Base-by-base conservation (phyloP, 2,329 filamentous ascomycete species). In the Alternaria tenuissima region DNA sequence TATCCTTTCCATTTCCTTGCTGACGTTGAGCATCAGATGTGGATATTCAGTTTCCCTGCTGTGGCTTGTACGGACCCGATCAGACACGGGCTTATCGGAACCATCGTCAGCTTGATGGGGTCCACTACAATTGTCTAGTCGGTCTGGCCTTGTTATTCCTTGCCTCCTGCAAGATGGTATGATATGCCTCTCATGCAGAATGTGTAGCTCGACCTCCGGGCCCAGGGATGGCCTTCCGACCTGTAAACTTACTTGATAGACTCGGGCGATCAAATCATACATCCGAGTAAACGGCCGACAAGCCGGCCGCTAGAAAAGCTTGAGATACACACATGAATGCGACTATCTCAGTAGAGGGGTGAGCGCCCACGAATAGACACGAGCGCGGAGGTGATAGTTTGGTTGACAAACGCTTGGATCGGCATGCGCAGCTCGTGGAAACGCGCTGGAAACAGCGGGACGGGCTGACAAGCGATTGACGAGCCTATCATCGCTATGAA, bases 101-200 rank as follows among this genome's bases (percentile, higher is more conserved):
- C 18, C 18, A 52, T 22, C 41, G 47, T 67, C 59, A 68, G 63
- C 64, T 61, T 26, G 32, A 39, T 59, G 48, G 62, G 44, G 18
- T 58, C 38, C 52, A 59, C 8, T 43, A 42, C 18, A 34, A 24
- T 36, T 34, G 26, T 5, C 46, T 43, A 22, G 39, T 44, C 54
- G n/a, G 56, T 44, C 39, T 22, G 24, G 48, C 47, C 44, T 30
- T 56, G 26, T 20, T 6, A 36, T n/a, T 48, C 24, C 32, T 57
- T 36, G 46, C 57, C 39, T 47, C 38, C 42, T 59, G 57, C 55
- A 63, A 60, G 57, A 44, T 62, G 53, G 49, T 52, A 41, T 51
- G 57, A 57, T 52, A 41, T 49, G 48, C 56, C 26, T 52, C 24
- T 9, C 34, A 41, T 38, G 24, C 42, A 65, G 65, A 56, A 30